Base-by-base conservation (phyloP, 345 rosid species). In the Eucalyptus curtisii region DNA sequence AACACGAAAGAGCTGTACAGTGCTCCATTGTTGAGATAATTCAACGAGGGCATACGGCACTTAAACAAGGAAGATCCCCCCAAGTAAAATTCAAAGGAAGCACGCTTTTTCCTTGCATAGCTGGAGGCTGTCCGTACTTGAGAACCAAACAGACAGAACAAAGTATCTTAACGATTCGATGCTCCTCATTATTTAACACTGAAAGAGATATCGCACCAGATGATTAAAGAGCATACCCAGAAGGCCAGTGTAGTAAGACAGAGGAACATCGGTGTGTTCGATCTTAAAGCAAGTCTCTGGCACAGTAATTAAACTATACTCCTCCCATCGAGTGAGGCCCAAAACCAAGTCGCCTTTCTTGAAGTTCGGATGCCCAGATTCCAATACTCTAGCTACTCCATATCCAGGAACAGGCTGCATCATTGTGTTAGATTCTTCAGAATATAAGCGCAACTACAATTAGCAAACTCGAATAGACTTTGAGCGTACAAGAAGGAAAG, bases 251-350 rank as follows among this genome's bases (percentile, higher is more conserved):
- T 89, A 87, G 59, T 89, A 89, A 64, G 87, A 87, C n/a, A 87
- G 87, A 22, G 89, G 90, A 30, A 87, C 86, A 55, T 89, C 87
- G 10, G 87, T 45, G 64, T 89, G 55, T 24, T 89, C 79, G 71
- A 89, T 87, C 86, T 82, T 87, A 24, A 89, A 89, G 82, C 85
- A 49, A 10, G 6, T 48, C 33, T 81, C 52, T 13, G 91, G 87
- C 47, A 45, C 37, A 6, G 84, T 82, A 31, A 89, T 82, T 4
- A 89, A 71, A n/a, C 87, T 87, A 49, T 89, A 89, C 44, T 89
- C 91, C 87, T 89, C 89, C 91, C 91, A 89, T 59, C 76, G 45
- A 3, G 89, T 89, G 7, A 87, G 5, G 40, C 91, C 91, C 91
- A 89, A 89, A 7, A 89, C 49, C 53, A 82, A 52, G 33, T 89